Base-by-base conservation (phyloP, 2,329 filamentous ascomycete species). In the Chaetothyriales sp. region DNA sequence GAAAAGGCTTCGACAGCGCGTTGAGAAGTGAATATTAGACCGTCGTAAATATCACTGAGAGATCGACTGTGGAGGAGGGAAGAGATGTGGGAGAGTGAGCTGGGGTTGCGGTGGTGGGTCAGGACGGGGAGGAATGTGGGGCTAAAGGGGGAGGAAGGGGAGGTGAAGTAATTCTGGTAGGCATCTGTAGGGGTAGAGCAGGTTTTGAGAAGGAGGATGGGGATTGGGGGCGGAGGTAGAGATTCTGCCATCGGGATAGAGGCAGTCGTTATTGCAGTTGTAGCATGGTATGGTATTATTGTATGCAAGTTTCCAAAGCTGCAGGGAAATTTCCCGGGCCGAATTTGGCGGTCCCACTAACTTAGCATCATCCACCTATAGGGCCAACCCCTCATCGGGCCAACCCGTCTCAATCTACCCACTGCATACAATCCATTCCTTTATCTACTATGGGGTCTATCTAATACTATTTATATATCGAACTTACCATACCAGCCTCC, bases 11-110 rank as follows among this genome's bases (percentile, higher is more conserved):
- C 72, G 1, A 74, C 72, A 2, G 72, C 70, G 33, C 72, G 62
- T 58, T 74, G 72, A 51, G 70, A 73, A 10, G 72, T 75, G 57
- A 75, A 73, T 52, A 75, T 72, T 47, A 75, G 56, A 1, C 72
- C 72, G 22, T 72, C 72, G 58, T 73, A 74, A 56, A 58, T 58
- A 40, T 51, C 49, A 13, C 50, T 49, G 10, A 70, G 59, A 40
- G 57, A 54, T n/a, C 65, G 63, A 2, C 60, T 64, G 9, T 60
- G 54, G 53, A 74, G 66, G 33, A 71, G 62, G 2, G 62, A 56
- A 50, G 63, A 63, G 8, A 73, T 60, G 25, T 51, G 50, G 2
- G 56, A 52, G 47, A 74, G 60, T 54, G 69, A 70, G 43, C 58
- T 47, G 9, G 54, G 49, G 54, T 69, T 64, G 58, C 69, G 69